Evolutionary conservation across 2,329 filamentous ascomycete species (phyloP), one percentile per base, ranked within the genome.

Genomic region (Kalaharituber pfeilii): DNA sequence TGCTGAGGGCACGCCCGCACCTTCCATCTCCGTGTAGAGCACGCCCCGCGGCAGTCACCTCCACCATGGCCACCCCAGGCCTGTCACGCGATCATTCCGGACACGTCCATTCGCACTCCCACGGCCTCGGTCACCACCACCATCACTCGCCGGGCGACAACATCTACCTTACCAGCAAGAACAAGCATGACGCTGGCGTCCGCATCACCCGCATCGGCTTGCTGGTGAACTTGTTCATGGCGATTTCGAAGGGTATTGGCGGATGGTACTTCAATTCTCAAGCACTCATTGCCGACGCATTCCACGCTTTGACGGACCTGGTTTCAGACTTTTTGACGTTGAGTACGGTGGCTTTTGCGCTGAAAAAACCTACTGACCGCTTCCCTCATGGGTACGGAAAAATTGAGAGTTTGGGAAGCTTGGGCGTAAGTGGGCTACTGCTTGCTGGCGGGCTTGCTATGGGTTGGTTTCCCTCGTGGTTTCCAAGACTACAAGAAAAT

Each of bases 321-420:
- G 86, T 94, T 57, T 95, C 88, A 52, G 91, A 98, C 68, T 76
- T 98, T 63, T 80, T 95, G 68, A 98, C 91, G 0, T 76, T 98
- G 20, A 85, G 86, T 15, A 98, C 91, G 8, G 88, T 98, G 49
- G 89, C 88, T 20, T 94, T 85, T 80, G 94, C 88, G 56, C 71
- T 96, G 57, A 86, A 84, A 64, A 82, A 86, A 5, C 87, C 91
- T 0, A 86, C 84, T 9, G 76, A 83, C 53, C 77, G 77, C 39
- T 98, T 94, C 66, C 91, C 91, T 1, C 79, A 81, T 64, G 91
- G 91, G 1, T 98, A 94, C 66, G 91, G 91, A 66, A 98, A 98
- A 72, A 78, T 98, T n/a, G 91, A 98, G 73, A 94, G 87, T 64
- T 71, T 98, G 66, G 91, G 91, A 20, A 91, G 87, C 22, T 72